Conservation (phyloP, 257 asterid species). For the Petunia axillaris region DNA sequence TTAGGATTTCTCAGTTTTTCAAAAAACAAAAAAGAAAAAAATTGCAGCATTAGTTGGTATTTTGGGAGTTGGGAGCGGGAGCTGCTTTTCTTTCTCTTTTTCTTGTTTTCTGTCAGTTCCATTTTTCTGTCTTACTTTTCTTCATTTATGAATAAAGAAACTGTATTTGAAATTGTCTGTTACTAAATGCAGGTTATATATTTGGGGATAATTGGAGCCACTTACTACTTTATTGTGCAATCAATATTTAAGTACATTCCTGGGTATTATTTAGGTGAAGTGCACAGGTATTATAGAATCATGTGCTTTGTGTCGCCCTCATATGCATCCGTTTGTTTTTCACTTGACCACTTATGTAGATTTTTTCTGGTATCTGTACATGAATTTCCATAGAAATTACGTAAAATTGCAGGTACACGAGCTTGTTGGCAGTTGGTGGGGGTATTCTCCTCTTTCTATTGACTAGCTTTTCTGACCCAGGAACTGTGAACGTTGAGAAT, state of each 20-base stretch:
- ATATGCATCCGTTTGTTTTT: constrained; percentile 22
- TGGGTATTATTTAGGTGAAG: constrained; percentile 78
- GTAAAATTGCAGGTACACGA: constrained; percentile 64
- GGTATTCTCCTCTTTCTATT: constrained; percentile 84
- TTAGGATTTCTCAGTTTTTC: too few relatives aligned
- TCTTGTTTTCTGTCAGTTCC: neutral
- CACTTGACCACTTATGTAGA: neutral
- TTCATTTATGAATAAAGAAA: constrained; percentile 15
- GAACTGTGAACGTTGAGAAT: constrained; percentile 76
- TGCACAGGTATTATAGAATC: constrained; percentile 66
- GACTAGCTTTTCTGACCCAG: constrained; percentile 99
- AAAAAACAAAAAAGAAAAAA: neutral
- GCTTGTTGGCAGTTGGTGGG: constrained; percentile 90
- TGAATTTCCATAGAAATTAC: constrained; percentile 30
- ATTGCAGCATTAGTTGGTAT: neutral
- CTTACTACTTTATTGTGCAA: constrained; percentile 63
- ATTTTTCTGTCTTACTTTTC: constrained; percentile 11
- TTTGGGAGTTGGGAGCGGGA: neutral
- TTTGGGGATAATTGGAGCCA: constrained; percentile 75
- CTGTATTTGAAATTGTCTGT: constrained; percentile 30
- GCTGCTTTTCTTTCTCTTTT: neutral
- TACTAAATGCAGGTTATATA: constrained; percentile 71
- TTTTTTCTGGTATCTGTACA: constrained; percentile 24
- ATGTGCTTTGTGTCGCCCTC: neutral
- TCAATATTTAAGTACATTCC: constrained; percentile 87